phyloP scores from a whole-genome alignment of 352 stramenopile species.

The Phytophthora kernoviae region DNA sequence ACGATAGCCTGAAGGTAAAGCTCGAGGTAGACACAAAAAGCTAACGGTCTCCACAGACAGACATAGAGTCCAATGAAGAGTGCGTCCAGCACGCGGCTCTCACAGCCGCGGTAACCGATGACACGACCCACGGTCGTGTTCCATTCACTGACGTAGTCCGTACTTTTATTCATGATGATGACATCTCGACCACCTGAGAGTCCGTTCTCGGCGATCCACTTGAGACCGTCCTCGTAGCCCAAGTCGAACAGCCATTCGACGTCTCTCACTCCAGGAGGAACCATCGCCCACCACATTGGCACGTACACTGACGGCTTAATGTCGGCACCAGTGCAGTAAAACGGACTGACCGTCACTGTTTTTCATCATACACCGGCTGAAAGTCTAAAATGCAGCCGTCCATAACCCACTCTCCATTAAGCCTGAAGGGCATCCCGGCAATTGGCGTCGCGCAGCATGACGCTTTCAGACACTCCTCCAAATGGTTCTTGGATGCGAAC shows the following conservation, averaged over 20 bases:
- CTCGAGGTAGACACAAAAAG: slow-evolving; percentile 84
- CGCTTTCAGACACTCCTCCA: slow-evolving; percentile 60
- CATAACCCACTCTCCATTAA: slow-evolving; percentile 85
- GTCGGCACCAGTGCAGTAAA: slow-evolving; percentile 87
- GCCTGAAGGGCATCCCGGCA: slow-evolving; percentile 75
- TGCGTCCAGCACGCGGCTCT: slow-evolving; percentile 70
- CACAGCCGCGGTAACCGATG: slow-evolving; percentile 69
- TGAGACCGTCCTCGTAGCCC: slow-evolving; percentile 79
- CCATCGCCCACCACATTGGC: slow-evolving; percentile 85
- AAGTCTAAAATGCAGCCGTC: slow-evolving; percentile 87
- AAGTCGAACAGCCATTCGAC: slow-evolving; percentile 87
- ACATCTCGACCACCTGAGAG: slow-evolving; percentile 32
- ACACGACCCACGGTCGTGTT: slow-evolving; percentile 69
- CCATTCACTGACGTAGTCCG: slow-evolving; percentile 60
- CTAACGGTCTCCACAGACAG: slow-evolving; percentile 77
- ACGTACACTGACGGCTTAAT: slow-evolving; percentile 90
- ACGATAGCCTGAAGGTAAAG: slow-evolving; percentile 75
- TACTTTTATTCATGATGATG: slow-evolving; percentile 57
- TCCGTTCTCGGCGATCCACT: slow-evolving; percentile 63
- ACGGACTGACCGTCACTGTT: slow-evolving; percentile 81
- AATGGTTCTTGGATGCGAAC: slow-evolving; percentile 66
- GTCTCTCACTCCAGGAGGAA: slow-evolving; percentile 66
- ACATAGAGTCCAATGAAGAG: slow-evolving; percentile 74
- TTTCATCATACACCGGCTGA: slow-evolving; percentile 74
- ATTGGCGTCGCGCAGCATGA: slow-evolving; percentile 83